Base-by-base conservation (phyloP, 176 grass and related monocot species). In the Melocanna baccifera region DNA sequence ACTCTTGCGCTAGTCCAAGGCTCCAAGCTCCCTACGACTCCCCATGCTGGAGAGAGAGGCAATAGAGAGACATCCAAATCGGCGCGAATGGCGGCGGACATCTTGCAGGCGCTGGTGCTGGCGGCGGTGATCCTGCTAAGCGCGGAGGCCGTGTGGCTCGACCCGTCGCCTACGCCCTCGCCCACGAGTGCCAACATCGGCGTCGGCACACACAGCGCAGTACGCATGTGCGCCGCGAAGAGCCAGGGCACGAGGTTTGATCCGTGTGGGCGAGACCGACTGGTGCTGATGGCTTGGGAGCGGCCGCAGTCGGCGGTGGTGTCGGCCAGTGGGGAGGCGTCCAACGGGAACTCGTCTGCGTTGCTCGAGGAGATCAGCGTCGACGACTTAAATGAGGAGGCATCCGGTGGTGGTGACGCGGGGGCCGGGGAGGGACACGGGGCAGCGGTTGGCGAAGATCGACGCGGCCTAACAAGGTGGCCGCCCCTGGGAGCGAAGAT, bases 321-420 rank as follows among this genome's bases (percentile, higher is more conserved):
- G 50, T 62, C 75, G 84, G 81, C 91, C n/a, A n/a, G n/a, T 7
- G 94, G 89, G 20, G 88, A 89, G 4, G 82, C 46, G 26, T 95
- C 91, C 20, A 84, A 94, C 15, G 91, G 87, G 18, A 93, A 96
- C n/a, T 99, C 96, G 6, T 77, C 93, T 50, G 90, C 64, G 47
- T 89, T 87, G 51, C 79, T 88, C 50, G 79, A 93, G 88, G 95
- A 91, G 87, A 94, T 88, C 57, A 86, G 91, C 25, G 84, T 88
- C 10, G 90, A 92, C 47, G 88, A 90, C 79, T 97, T 94, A 81
- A 90, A 77, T 77, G 76, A 81, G 79, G 79, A 90, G 25, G 48
- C 78, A 15, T 59, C 87, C 4, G 64, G 7, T 20, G 70, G 18
- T 12, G 67, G 34, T 25, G 55, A 10, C 22, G 1, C 59, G 16